Percentiles rank a stretch among this genome's conserved stretches.
Evolutionary conservation across 2,329 filamentous ascomycete species (phyloP).

Genomic region (Trichoderma arundinaceum): DNA sequence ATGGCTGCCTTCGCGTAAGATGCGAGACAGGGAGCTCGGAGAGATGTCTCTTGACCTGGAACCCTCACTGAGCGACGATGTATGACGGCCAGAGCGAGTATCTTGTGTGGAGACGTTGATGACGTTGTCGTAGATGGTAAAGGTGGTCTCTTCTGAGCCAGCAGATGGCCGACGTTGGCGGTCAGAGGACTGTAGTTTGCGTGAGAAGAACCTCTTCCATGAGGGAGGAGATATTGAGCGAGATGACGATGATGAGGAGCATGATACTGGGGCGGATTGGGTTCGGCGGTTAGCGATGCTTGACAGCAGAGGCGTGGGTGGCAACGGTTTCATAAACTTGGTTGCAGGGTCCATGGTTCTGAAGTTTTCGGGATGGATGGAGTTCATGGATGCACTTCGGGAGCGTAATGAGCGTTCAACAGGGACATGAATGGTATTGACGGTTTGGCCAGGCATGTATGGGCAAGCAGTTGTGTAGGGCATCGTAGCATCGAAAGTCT

Average conservation of each 20-base stretch:
- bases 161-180: slow-evolving; percentile 28
- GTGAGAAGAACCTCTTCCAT: slow-evolving; percentile 59
- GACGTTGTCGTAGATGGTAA: slow-evolving; percentile 40
- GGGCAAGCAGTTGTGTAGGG: slow-evolving; percentile 82
- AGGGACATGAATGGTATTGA: slow-evolving; percentile 86
- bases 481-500: slow-evolving; percentile 74
- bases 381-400: slow-evolving; percentile 70
- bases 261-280: slow-evolving; percentile 40
- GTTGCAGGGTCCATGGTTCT: slow-evolving; percentile 80
- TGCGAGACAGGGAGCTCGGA: slow-evolving; percentile 59
- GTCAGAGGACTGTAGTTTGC: slow-evolving; percentile 47
- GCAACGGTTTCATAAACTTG: slow-evolving; percentile 73
- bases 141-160: slow-evolving; percentile 35
- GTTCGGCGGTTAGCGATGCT: slow-evolving; percentile 5
- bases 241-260: slow-evolving; percentile 50
- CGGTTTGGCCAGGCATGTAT: slow-evolving; percentile 82
- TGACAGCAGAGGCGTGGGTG: slow-evolving; percentile 38
- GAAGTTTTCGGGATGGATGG: slow-evolving; percentile 61
- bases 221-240: slow-evolving; percentile 57
- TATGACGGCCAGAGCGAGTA: slow-evolving; percentile 15
- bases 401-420: slow-evolving; percentile 65
- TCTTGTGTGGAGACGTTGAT: slow-evolving; percentile 40
- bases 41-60: slow-evolving; percentile 58
- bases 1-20: slow-evolving; percentile 55
- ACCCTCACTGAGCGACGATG: slow-evolving; percentile 44